phyloP scores from a whole-genome alignment of 2,329 filamentous ascomycete genomes.

The Clarireedia sp. region DNA sequence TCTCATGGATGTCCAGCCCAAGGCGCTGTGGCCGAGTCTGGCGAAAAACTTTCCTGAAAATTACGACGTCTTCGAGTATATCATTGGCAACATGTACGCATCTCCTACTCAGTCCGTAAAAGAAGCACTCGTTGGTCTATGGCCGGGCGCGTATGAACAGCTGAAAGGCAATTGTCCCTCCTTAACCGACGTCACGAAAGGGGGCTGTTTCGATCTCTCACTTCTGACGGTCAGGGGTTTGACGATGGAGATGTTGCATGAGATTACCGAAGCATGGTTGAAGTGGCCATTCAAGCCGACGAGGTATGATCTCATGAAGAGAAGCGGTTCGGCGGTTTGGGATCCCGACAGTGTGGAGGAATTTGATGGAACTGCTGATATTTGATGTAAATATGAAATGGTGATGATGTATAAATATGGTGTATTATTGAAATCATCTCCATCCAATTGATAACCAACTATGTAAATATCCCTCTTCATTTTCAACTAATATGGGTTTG shows the following conservation, averaged over 20 bases:
- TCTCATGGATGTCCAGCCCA: constrained; percentile 62
- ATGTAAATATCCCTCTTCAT: no score
- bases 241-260: constrained; percentile 46
- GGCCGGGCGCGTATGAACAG: constrained; percentile 51
- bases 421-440: no score
- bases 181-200: constrained; percentile 38
- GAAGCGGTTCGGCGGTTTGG: not conserved
- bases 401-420: no score
- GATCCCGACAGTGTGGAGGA: not conserved
- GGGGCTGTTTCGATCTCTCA: constrained; percentile 36
- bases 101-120: constrained; percentile 32
- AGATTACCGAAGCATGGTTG: constrained; percentile 53
- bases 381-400: not conserved
- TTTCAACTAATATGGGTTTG: no score
- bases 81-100: constrained; percentile 37
- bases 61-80: constrained; percentile 46
- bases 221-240: constrained; percentile 41
- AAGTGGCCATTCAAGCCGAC: constrained; percentile 60
- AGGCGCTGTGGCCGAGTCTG: constrained; percentile 41
- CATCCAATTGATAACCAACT: no score
- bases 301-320: constrained; percentile 47
- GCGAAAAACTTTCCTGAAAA: constrained; percentile 30
- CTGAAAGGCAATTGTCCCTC: constrained; percentile 42
- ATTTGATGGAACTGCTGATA: not conserved
- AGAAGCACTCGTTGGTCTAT: constrained; percentile 43